Conservation (phyloP, 2,329 filamentous ascomycete species). For the Aspergillus pseudotamarii region DNA sequence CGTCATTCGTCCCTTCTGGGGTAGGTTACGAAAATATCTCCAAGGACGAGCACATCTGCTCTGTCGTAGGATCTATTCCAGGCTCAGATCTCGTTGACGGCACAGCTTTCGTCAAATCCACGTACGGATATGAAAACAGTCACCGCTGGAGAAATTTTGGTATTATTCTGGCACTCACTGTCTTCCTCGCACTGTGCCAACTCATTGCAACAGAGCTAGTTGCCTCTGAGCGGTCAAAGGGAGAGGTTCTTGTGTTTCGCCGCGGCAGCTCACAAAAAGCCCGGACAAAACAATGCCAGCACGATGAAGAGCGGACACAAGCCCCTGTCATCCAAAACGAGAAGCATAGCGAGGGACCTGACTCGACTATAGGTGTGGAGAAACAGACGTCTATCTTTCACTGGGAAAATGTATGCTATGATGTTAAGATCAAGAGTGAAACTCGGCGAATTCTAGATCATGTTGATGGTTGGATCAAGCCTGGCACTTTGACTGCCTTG, state of each 20-base stretch:
- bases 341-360: background rate
- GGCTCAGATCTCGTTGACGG: constrained; percentile 59
- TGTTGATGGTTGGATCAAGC: constrained; percentile 55
- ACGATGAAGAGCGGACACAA: constrained; percentile 9
- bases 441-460: constrained; percentile 61
- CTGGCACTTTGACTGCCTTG: constrained; percentile 55
- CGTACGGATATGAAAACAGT: constrained; percentile 58
- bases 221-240: constrained; percentile 36
- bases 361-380: constrained; percentile 20
- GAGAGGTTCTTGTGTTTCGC: constrained; percentile 13
- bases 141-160: constrained; percentile 71
- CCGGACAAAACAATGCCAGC: constrained; percentile 2
- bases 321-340: background rate
- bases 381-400: constrained; percentile 73
- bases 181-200: constrained; percentile 62
- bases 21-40: constrained; percentile 40
- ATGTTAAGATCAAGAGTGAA: constrained; percentile 75
- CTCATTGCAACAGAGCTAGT: constrained; percentile 46
- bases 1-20: constrained; percentile 45
- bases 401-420: constrained; percentile 79
- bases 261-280: constrained; percentile 10
- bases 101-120: constrained; percentile 56
- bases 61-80: constrained; percentile 57
- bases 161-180: constrained; percentile 64
- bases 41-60: constrained; percentile 53